Evolutionary conservation across 2,329 filamentous ascomycete genomes (phyloP), one percentile per base, ranked within the genome.

Genomic region (Fusarium xylarioides): DNA sequence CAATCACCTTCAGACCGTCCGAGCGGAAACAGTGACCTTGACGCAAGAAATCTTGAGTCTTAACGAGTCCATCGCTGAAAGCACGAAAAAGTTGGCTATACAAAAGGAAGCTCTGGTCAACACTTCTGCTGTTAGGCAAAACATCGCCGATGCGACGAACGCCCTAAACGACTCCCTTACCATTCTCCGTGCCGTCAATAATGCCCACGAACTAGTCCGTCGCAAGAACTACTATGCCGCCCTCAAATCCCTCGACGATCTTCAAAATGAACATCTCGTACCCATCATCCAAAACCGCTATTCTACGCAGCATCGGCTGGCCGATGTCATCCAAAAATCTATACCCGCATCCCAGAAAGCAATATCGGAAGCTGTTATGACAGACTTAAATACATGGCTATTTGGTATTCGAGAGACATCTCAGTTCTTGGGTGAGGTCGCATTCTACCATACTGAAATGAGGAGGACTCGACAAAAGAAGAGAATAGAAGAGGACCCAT

Each of bases 191-290:
- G 92, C 97, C 14, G 95, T 97, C 57, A 99, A 99, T 78, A 92
- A 97, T 79, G 94, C 97, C 7, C 95, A 98, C 80, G 96, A 98
- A 60, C 86, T 99, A 65, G 89, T 98, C 53, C 90, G 91, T 43
- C 95, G 94, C 83, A 97, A 98, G 84, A 97, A 95, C 76, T 97
- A 98, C 81, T 99, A 99, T 81, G 94, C 93, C 11, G 96, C 96
- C 6, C 87, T 99, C 57, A 95, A 97, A 76, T 95, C 95, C 8
- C 86, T 99, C 52, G 96, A 98, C 77, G 96, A 99, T 80, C 86
- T 99, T 44, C 95, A 98, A 80, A 98, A 97, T 82, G 95, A 99
- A 74, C 94, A 98, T 79, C 88, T 99, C 23, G 85, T 91, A 19
- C 90, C 90, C 23, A 91, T 87, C 50, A 88, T 92, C 68, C 90